Conservation (phyloP, 108 stramenopile species). For the Stephanodiscus triporus region DNA sequence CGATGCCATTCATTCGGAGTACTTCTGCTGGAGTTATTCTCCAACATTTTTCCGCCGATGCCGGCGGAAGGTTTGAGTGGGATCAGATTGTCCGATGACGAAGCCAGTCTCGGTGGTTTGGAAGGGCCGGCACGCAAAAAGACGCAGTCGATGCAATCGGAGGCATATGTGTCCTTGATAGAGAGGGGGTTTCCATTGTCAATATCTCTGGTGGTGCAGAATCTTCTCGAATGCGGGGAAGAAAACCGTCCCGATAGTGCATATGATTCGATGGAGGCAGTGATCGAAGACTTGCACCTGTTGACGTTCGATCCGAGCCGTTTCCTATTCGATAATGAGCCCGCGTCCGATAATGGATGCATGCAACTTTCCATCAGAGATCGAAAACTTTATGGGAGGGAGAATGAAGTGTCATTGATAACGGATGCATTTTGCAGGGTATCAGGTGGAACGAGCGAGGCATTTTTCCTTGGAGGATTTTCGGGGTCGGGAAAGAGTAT, state of each 20-base stretch:
- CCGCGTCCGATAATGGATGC: background rate
- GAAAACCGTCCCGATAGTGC: slow-evolving; percentile 10
- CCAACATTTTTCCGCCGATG: slow-evolving; percentile 4
- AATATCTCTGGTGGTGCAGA: slow-evolving; percentile 21
- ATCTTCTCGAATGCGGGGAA: slow-evolving; percentile 34
- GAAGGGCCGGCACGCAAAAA: slow-evolving; percentile 3
- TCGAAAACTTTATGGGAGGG: slow-evolving; percentile 37
- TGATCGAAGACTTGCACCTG: slow-evolving; percentile 33
- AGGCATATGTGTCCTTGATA: background rate
- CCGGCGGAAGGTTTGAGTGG: background rate
- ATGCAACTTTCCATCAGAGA: slow-evolving; percentile 5
- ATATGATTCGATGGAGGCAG: slow-evolving; percentile 26
- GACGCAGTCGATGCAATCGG: background rate
- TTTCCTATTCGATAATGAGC: slow-evolving; percentile 28
- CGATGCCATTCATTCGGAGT: slow-evolving; percentile 28
- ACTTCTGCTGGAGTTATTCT: slow-evolving; percentile 28
- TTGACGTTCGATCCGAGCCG: slow-evolving; percentile 33
- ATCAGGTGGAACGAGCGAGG: slow-evolving; percentile 28
- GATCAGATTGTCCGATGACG: background rate
- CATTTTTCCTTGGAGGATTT: slow-evolving; percentile 40
- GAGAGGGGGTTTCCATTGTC: slow-evolving; percentile 21
- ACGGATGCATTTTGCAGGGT: slow-evolving; percentile 43
- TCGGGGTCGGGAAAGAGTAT: slow-evolving; percentile 24
- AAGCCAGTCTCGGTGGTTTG: background rate
- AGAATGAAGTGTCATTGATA: slow-evolving; percentile 23